Evolutionary conservation across 2,329 filamentous ascomycete species (phyloP).

Genomic region (Colletotrichum paranaense): DNA sequence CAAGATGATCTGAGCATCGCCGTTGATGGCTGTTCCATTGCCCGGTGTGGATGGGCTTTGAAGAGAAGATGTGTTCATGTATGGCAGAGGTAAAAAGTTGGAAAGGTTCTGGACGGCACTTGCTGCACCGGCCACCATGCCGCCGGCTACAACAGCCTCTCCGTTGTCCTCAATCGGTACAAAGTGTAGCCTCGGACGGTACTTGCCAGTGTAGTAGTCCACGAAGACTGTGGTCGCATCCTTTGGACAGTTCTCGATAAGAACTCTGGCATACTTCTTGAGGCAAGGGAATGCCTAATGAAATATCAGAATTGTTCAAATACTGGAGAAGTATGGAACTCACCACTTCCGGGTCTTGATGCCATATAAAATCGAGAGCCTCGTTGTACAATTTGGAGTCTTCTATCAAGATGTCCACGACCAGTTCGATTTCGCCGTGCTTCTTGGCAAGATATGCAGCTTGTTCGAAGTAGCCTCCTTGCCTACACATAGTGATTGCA

Average conservation of each 20-base stretch:
- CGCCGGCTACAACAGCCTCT: constrained; percentile 51
- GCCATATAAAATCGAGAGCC: constrained; percentile 91
- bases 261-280: constrained; percentile 93
- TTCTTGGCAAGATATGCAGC: constrained; percentile 95
- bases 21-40: constrained; percentile 56
- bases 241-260: constrained; percentile 86
- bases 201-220: constrained; percentile 92
- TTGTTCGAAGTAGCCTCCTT: constrained; percentile 97
- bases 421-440: constrained; percentile 91
- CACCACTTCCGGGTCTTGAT: constrained; percentile 81
- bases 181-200: constrained; percentile 76
- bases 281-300: constrained; percentile 83
- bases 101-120: constrained; percentile 88
- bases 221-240: constrained; percentile 90
- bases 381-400: constrained; percentile 92
- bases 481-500: constrained; percentile 95
- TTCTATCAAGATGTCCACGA: constrained; percentile 95
- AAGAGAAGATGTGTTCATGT: constrained; percentile 76
- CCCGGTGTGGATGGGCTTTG: constrained; percentile 64
- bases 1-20: constrained; percentile 62
- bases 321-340: constrained; percentile 44
- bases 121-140: constrained; percentile 68
- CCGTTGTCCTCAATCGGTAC: constrained; percentile 47
- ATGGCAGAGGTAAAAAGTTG: constrained; percentile 84
- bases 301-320: constrained; percentile 43